Evolutionary conservation across 257 asterid species (phyloP).

Genomic region (Linderniella brevidens): DNA sequence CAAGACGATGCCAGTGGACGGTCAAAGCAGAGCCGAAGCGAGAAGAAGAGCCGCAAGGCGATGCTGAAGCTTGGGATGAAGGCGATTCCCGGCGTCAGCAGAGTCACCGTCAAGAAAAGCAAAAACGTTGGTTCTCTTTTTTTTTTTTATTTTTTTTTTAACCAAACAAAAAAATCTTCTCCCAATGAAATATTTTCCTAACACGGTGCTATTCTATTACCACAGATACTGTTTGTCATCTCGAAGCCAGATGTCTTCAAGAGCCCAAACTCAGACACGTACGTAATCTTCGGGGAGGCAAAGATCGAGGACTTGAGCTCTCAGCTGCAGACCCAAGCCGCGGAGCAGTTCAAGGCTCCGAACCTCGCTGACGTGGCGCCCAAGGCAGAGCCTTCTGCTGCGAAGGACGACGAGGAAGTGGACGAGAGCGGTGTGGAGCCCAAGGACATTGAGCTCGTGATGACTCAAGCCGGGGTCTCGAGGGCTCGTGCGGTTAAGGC

Average conservation of each 20-base stretch:
- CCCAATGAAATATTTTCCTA: too few species aligned
- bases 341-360: conserved; percentile 44
- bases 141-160: not conserved
- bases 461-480: conserved; percentile 41
- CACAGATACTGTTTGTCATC: conserved; percentile 40
- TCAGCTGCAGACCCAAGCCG: conserved; percentile 49
- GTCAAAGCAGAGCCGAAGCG: conserved; percentile 56
- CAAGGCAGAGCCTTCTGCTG: conserved; percentile 21
- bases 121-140: conserved; percentile 26
- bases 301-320: conserved; percentile 55
- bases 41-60: conserved; percentile 62
- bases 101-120: conserved; percentile 61
- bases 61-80: conserved; percentile 66
- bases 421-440: conserved; percentile 39
- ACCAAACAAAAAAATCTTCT: not conserved
- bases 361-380: conserved; percentile 16
- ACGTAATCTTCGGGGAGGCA: conserved; percentile 53
- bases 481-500: conserved; percentile 31
- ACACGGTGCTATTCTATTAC: not conserved
- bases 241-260: conserved; percentile 63
- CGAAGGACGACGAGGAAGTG: conserved; percentile 39
- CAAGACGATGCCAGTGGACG: conserved; percentile 41
- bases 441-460: conserved; percentile 33
- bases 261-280: conserved; percentile 58
- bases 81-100: conserved; percentile 44